A percentile compares a stretch with the other conserved stretches of the same genome.
These are phyloP conservation scores for Ganoderma meredithae DNA, from an alignment of 1,284 basidiomycete genomes.

Conservation along the genomic window DNA sequence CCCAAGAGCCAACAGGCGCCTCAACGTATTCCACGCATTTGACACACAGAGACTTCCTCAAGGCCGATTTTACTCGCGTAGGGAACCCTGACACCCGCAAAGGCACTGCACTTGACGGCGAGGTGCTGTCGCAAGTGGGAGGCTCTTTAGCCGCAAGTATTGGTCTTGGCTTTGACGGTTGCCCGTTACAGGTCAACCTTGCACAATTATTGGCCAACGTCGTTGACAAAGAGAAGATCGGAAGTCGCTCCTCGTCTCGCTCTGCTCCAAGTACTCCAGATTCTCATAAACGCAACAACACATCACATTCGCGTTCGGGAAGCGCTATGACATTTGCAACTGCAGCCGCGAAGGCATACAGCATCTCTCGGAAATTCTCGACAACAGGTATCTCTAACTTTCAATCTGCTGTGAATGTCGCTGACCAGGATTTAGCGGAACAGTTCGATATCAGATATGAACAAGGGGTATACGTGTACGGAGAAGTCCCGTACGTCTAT, in stretches of 20 bases:
- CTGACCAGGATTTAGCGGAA: conserved; percentile 22
- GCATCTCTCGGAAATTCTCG: conserved; percentile 20
- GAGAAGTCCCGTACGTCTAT: conserved; percentile 26
- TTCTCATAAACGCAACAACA: too few species aligned
- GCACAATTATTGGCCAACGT: conserved; percentile 21
- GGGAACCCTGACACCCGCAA: neutral
- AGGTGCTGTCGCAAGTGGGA: conserved; percentile 29
- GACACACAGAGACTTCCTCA: conserved; percentile 8
- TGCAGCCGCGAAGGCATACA: neutral
- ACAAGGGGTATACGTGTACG: conserved; percentile 33
- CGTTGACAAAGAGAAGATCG: neutral
- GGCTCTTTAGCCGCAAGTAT: neutral
- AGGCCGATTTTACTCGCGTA: conserved; percentile 23
- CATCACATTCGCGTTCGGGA: too few species aligned
- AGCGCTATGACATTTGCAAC: neutral
- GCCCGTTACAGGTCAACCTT: conserved; percentile 17
- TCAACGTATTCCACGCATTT: neutral
- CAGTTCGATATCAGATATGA: conserved; percentile 37
- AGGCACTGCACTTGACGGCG: conserved; percentile 14
- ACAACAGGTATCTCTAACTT: conserved; percentile 21
- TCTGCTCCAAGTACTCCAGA: conserved; percentile 6
- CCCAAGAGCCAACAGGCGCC: conserved; percentile 14
- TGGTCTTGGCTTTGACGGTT: neutral
- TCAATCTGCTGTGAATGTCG: neutral
- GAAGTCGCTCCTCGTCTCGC: neutral